Base-by-base conservation (phyloP, 306 rosid genomes). In the Begonia peltatifolia region DNA sequence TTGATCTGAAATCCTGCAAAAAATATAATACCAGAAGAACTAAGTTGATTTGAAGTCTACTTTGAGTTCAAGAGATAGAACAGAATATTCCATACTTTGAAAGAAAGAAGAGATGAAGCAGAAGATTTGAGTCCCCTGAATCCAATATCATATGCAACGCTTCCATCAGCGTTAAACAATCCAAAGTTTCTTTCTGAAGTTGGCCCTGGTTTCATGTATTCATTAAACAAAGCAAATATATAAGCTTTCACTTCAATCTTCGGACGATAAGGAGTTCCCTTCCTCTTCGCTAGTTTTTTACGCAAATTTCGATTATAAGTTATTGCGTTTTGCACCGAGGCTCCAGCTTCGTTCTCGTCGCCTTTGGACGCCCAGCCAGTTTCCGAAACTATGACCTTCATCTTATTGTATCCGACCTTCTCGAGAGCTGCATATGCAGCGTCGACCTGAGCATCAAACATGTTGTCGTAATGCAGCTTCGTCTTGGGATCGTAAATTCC, bases 301-400 rank as follows among this genome's bases (percentile, higher is more conserved):
- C 79, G 52, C 74, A 92, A 20, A 38, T 81, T 87, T 0, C 53
- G 44, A 41, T 92, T 92, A 22, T 83, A 92, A 4, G 86, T 83
- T 72, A 53, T 68, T 2, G 96, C 99, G 67, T 83, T 71, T 7
- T 69, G 15, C 41, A 51, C 9, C 0, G 66, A 56, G 6, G 96
- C 96, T 2, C 96, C 99, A 0, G 84, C 84, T 49, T 92, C 99
- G 35, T 70, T 55, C 1, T 62, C 69, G 10, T 92, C 99, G 1
- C 99, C 99, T 0, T 8, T 55, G 9, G 99, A 92, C 4, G 88
- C 99, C 96, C 99, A 92, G 6, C 99, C 99, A 0, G 99, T 92
- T 54, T 92, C 94, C 0, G 94, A 81, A 30, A 92, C 93, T 42
- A 92, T 74, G 42, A 86, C 96, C 41, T 82, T 76, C 87, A 63